A percentile compares a stretch with the other conserved stretches of the same genome.
Conservation (phyloP, 768 basidiomycete genomes). For the Rhizopogon salebrosus region DNA sequence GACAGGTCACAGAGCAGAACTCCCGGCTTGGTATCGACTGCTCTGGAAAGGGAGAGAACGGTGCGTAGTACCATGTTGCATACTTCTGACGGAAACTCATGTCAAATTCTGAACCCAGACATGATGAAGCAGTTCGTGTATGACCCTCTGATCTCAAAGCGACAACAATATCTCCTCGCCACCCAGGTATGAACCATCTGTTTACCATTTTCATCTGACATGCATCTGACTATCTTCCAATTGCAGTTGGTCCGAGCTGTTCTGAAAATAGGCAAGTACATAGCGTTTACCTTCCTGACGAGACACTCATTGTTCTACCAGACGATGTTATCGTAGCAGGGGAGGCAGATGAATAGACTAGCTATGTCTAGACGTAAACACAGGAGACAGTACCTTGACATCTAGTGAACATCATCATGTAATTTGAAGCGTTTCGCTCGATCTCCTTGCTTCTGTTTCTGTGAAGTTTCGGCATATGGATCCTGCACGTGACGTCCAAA, state of each 20-base stretch:
- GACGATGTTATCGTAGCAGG: conserved; percentile 79
- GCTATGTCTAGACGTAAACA: conserved; percentile 12
- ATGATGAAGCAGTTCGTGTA: conserved; percentile 98
- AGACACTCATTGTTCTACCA: conserved; percentile 22
- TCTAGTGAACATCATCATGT: conserved; percentile 15
- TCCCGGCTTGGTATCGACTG: conserved; percentile 92
- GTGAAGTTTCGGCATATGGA: too few species aligned
- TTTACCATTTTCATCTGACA: not conserved
- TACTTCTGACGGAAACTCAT: not conserved
- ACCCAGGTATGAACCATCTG: conserved; percentile 62
- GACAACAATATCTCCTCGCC: conserved; percentile 96
- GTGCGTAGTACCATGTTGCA: conserved; percentile 35
- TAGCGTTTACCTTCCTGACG: not conserved
- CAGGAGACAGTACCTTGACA: conserved; percentile 8
- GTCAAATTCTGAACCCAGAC: conserved; percentile 42
- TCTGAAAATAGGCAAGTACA: conserved; percentile 72
- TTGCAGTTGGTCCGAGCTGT: conserved; percentile 76
- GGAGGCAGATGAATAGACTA: conserved; percentile 57
- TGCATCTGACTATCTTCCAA: conserved; percentile 4
- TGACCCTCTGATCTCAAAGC: conserved; percentile 94
- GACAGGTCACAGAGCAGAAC: conserved; percentile 83
- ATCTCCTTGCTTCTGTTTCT: not conserved
- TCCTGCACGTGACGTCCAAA: not conserved
- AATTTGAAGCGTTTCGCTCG: conserved; percentile 12
- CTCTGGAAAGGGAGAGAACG: conserved; percentile 77